Base-by-base conservation (phyloP, 768 basidiomycete species). In the Amanita rimosa region DNA sequence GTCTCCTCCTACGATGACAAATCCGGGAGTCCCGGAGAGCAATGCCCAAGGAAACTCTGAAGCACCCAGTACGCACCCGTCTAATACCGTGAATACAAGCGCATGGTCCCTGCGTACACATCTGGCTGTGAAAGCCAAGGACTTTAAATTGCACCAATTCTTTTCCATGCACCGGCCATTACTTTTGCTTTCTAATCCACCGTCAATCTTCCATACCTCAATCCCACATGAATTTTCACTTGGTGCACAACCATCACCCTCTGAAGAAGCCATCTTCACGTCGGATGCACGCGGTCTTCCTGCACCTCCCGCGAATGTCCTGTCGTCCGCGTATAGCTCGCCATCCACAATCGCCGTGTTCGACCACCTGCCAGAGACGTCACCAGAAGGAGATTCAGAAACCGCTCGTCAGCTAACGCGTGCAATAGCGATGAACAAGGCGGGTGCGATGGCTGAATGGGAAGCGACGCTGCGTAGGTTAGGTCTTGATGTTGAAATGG, bases 131-230 rank as follows among this genome's bases (percentile, higher is more conserved):
- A 77, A 72, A 47, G 60, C 81, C 9, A 78, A 81, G 53, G 85
- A 85, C 55, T 80, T 85, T 64, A 84, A 81, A 58, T 73, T 89
- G 9, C 86, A 90, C 60, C 83, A 85, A 47, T 91, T 92, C 65
- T 91, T 92, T 66, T 78, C 88, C 2, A 68, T 88, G 27, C 81
- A 91, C 57, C 76, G 88, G 10, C 88, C 88, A 1, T 70, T 91
- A 2, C 75, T 90, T 17, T 75, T 85, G 33, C 70, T 90, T 37
- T 66, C 74, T 24, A 75, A 81, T 52, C 79, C 86, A 0, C 56
- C 78, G 0, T 67, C 77, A 7, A 65, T 79, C 49, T 69, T 88
- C 49, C 57, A 64, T 10, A 56, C 65, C 11, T 55, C 63, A 39
- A 55, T 65, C 44, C 39, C 62, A 19, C 51, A 63, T 53, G 52